A percentile compares a stretch with the other conserved stretches of the same genome.
These are phyloP conservation scores for Cutaneotrichosporon arboriforme DNA, from an alignment of 1,284 basidiomycete species.

Conservation along the genomic window DNA sequence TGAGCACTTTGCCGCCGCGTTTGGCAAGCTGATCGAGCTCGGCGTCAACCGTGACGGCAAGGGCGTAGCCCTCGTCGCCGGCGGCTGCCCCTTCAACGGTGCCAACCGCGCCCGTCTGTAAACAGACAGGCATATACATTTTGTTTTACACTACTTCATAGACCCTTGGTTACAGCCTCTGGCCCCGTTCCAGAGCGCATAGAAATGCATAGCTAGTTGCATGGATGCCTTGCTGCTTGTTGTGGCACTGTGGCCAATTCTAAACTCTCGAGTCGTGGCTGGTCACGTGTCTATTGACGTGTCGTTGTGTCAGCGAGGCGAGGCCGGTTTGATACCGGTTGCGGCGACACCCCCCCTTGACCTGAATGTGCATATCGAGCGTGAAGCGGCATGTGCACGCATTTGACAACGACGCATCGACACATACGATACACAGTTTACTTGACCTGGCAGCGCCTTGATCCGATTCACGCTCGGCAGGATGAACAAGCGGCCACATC, in stretches of 20 bases:
- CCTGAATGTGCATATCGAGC: no score
- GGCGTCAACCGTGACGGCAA: constrained; percentile 48
- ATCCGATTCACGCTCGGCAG: not conserved
- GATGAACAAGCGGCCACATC: constrained; percentile 36
- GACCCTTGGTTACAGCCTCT: no score
- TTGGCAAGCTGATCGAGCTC: constrained; percentile 49
- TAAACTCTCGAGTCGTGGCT: no score
- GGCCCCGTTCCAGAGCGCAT: not conserved
- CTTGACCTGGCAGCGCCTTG: no score
- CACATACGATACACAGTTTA: no score
- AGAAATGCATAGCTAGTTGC: not conserved
- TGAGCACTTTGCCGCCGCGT: constrained; percentile 51
- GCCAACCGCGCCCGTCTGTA: constrained; percentile 4
- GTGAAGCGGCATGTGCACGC: no score
- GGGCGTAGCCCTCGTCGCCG: constrained; percentile 41
- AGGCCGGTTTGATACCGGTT: no score
- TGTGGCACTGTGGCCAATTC: no score
- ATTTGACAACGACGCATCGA: no score
- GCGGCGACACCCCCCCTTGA: no score
- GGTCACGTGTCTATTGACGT: no score
- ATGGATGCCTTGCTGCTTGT: not conserved
- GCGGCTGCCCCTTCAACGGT: constrained; percentile 43
- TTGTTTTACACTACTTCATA: not conserved
- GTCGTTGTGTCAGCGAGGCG: no score
- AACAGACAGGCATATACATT: not conserved